Percentiles rank a stretch among this genome's conserved stretches.
These are phyloP conservation scores for Stylosanthes scabra DNA, from an alignment of 331 rosid species.

Conservation along the genomic window DNA sequence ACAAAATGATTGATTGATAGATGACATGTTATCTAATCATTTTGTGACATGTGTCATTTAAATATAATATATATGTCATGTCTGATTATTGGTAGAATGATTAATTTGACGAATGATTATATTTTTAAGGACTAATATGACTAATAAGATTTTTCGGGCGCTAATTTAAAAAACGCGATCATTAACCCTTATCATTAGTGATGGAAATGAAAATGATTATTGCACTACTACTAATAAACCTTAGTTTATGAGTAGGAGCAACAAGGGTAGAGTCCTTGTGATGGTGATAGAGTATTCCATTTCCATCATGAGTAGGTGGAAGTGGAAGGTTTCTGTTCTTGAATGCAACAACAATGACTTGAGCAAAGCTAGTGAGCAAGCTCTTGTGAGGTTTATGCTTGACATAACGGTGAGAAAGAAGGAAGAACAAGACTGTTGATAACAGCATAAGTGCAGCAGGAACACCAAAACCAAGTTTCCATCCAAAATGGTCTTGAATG, in stretches of 20 bases:
- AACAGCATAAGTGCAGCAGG: conserved; percentile 62
- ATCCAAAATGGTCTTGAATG: conserved; percentile 62
- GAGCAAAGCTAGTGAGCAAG: conserved; percentile 58
- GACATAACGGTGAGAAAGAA: conserved; percentile 57
- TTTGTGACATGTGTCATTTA: too few relatives aligned
- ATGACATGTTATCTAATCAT: too few relatives aligned
- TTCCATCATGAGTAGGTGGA: conserved; percentile 37
- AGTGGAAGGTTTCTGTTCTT: conserved; percentile 55
- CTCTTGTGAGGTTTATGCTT: conserved; percentile 54
- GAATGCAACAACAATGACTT: conserved; percentile 57
- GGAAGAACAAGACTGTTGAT: conserved; percentile 48
- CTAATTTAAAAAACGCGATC: too few relatives aligned
- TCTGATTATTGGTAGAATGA: too few relatives aligned
- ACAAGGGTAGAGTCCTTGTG: conserved; percentile 47
- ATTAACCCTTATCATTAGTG: neutral
- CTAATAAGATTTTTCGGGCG: too few relatives aligned
- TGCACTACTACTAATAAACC: conserved; percentile 38
- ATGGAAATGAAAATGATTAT: too few relatives aligned
- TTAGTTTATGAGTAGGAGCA: conserved; percentile 63
- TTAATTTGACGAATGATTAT: too few relatives aligned
- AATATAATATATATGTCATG: too few relatives aligned
- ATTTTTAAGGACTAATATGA: too few relatives aligned
- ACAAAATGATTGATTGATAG: too few relatives aligned
- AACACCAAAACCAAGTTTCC: conserved; percentile 73
- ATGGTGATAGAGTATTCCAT: conserved; percentile 46